Percentiles rank a stretch among this genome's conserved stretches.
These are phyloP conservation scores for Talaromyces sp. DNA, from an alignment of 2,329 filamentous ascomycete species.

Conservation along the genomic window DNA sequence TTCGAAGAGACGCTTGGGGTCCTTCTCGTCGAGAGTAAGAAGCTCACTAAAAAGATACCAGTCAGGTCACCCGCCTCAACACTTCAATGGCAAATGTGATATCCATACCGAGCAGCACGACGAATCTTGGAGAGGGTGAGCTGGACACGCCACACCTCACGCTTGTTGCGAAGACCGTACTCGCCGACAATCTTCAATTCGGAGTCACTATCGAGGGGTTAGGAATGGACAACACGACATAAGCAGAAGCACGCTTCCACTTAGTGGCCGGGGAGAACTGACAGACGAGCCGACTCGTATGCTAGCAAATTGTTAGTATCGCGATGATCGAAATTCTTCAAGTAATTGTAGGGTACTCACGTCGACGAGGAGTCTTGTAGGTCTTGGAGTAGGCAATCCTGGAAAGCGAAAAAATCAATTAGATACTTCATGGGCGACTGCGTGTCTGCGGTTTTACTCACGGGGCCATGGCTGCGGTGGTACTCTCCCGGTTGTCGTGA, in stretches of 20 bases:
- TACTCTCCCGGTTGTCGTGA: constrained; percentile 36
- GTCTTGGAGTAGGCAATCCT: constrained; percentile 91
- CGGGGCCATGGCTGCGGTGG: constrained; percentile 38
- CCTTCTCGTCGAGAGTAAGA: constrained; percentile 99
- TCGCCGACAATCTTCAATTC: constrained; percentile 99
- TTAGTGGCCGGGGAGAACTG: constrained; percentile 93
- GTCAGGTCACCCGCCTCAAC: background rate
- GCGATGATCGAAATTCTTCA: constrained; percentile 8
- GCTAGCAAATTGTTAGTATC: constrained; percentile 45
- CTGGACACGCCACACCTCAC: constrained; percentile 99
- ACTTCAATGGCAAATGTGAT: background rate
- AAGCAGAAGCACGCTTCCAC: constrained; percentile 93
- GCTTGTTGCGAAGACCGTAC: constrained; percentile 99
- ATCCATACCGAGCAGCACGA: constrained; percentile 95
- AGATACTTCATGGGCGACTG: constrained; percentile 31
- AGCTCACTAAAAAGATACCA: constrained; percentile 70
- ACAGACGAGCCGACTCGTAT: constrained; percentile 99
- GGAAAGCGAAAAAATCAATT: constrained; percentile 22
- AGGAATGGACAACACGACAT: constrained; percentile 73
- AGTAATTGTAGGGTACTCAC: constrained; percentile 35
- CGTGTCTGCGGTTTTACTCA: constrained; percentile 27
- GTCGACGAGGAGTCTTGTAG: constrained; percentile 96
- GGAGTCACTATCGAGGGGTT: constrained; percentile 77
- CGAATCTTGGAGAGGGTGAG: constrained; percentile 99
- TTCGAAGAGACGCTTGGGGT: constrained; percentile 99